A percentile compares a stretch with the other conserved stretches of the same genome.
Conservation (phyloP, 148 eudicot species). For the Rhododendron henanense region DNA sequence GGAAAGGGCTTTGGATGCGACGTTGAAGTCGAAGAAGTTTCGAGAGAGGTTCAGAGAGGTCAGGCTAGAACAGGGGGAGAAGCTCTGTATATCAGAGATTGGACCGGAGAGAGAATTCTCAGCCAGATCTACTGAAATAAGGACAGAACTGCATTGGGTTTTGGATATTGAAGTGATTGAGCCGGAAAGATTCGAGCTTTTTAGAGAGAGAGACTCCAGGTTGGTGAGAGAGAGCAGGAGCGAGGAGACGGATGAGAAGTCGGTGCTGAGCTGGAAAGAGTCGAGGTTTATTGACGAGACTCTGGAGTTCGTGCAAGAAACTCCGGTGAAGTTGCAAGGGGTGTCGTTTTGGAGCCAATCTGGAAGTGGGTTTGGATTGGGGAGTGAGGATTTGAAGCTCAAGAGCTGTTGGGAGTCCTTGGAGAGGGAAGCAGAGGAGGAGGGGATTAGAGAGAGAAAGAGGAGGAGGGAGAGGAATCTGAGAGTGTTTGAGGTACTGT, state of each 20-base stretch:
- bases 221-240: conserved; percentile 39
- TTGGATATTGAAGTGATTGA: conserved; percentile 23
- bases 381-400: conserved; percentile 60
- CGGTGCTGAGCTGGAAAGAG: conserved; percentile 25
- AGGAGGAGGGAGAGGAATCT: background rate
- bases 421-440: conserved; percentile 13
- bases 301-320: conserved; percentile 46
- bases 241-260: conserved; percentile 31
- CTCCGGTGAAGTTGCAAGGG: conserved; percentile 74
- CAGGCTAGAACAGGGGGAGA: conserved; percentile 39
- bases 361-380: conserved; percentile 38
- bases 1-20: background rate
- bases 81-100: conserved; percentile 31
- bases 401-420: conserved; percentile 47
- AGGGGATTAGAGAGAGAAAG: conserved; percentile 10
- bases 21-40: conserved; percentile 44
- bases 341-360: conserved; percentile 38
- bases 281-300: conserved; percentile 56
- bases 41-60: conserved; percentile 51
- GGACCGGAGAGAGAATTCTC: conserved; percentile 55
- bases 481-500: background rate
- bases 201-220: conserved; percentile 37
- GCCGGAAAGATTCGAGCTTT: conserved; percentile 54
- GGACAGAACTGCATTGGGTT: conserved; percentile 21
- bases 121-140: conserved; percentile 52